phyloP scores from a whole-genome alignment of 2,329 filamentous ascomycete genomes.

The Cercospora berteroae region DNA sequence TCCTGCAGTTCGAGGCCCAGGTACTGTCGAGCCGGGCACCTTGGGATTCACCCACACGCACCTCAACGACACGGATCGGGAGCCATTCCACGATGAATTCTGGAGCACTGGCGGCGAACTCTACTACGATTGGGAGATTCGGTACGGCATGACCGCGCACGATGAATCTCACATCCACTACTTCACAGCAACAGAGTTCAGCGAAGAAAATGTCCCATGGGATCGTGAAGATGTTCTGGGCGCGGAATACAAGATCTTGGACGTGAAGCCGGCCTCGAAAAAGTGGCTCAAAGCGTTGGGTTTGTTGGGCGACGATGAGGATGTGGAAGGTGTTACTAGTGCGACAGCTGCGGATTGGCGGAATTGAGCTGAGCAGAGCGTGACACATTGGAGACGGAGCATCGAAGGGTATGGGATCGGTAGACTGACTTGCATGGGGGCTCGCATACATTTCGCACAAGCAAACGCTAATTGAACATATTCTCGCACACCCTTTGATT shows the following conservation, averaged over 20 bases:
- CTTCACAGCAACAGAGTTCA: slow-evolving; percentile 1
- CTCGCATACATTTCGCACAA: background rate
- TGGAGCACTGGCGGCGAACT: too few relatives aligned
- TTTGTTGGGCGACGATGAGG: background rate
- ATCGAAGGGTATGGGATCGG: background rate
- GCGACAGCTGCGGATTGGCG: too few relatives aligned
- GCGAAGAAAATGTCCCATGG: slow-evolving; percentile 2
- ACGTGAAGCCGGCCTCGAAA: background rate
- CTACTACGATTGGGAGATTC: too few relatives aligned
- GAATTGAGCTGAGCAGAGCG: background rate
- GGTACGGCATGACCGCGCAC: slow-evolving; percentile 6
- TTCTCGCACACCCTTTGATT: background rate
- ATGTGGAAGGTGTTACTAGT: too few relatives aligned
- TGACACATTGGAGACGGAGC: background rate
- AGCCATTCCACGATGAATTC: too few relatives aligned
- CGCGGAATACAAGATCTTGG: background rate
- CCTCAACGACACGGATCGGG: too few relatives aligned
- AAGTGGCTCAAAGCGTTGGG: slow-evolving; percentile 6
- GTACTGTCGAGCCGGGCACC: background rate
- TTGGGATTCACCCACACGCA: background rate
- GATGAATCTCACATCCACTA: slow-evolving; percentile 16
- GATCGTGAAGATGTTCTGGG: background rate
- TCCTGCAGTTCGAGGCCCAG: background rate
- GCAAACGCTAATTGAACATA: background rate
- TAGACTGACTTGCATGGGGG: background rate